These are phyloP conservation scores for Trichocomaceae sp. DNA, from an alignment of 2,329 filamentous ascomycete genomes.

Conservation along the genomic window DNA sequence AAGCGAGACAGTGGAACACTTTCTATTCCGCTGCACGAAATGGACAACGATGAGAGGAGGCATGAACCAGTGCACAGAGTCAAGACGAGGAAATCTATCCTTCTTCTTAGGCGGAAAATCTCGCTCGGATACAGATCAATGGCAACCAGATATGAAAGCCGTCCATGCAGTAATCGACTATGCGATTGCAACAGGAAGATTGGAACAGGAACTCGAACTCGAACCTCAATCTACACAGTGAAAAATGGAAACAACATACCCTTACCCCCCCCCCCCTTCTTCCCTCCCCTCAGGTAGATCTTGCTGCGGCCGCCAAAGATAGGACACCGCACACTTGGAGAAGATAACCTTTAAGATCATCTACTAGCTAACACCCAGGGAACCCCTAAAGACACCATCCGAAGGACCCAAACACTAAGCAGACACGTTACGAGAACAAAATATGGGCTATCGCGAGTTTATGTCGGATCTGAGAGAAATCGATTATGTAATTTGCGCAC, in stretches of 20 bases:
- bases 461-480: no score
- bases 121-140: not conserved
- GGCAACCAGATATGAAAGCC: not conserved
- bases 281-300: not conserved
- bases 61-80: constrained; percentile 2
- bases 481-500: no score
- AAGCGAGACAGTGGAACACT: no score
- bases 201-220: not conserved
- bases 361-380: no score
- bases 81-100: constrained; percentile 3
- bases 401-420: no score
- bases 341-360: no score
- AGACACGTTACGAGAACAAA: no score
- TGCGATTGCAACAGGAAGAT: constrained; percentile 4
- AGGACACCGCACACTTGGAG: no score
- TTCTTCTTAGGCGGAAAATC: constrained; percentile 6
- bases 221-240: not conserved
- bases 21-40: no score
- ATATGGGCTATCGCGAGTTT: no score
- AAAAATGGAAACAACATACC: not conserved
- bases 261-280: not conserved
- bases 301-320: constrained; percentile 2
- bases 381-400: no score
- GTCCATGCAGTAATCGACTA: constrained; percentile 1
- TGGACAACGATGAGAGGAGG: no score